Evolutionary conservation across 768 basidiomycete species (phyloP), one percentile per base, ranked within the genome.

Genomic region (Boletus rufocinnamomeus): DNA sequence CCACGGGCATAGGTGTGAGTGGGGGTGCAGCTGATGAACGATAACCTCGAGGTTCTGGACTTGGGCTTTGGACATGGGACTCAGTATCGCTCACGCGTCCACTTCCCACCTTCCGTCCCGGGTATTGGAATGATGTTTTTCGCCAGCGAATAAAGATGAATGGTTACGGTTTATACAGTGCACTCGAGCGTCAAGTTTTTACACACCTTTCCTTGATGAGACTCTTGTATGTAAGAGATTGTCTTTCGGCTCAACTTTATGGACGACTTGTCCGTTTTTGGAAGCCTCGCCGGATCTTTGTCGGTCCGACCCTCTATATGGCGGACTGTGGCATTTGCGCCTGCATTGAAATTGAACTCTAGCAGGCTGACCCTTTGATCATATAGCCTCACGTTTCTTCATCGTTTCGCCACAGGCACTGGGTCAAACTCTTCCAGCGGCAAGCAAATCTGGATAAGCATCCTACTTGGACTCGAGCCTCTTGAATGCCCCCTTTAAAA

Each of bases 261-360:
- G 49, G 23, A 16, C 28, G 19, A 16, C 32, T n/a, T 48, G 13
- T 48, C 59, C 50, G 9, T 35, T 60, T 60, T 60, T 30, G 57
- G 57, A 52, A 52, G 57, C 40, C 21, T 9, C 27, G n/a, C 25
- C 50, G 57, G 48, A 49, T 4, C 13, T 32, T 32, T 11, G 47
- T n/a, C 46, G 46, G 45, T 14, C 44, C 44, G 40, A 4, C 13
- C 32, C 32, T 34, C 32, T 13, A 13, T 32, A 32, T 11, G 30
- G 30, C 30, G 10, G n/a, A n/a, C n/a, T n/a, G 30, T 37, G 35
- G 16, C 35, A 16, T 16, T 37, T 16, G 35, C 14, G 35, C 16
- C 14, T 35, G 13, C 14, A n/a, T n/a, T n/a, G n/a, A 9, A 32
- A 32, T 32, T 32, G 30, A 32, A 32, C 30, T 9, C 30, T 1